Evolutionary conservation across 2,329 filamentous ascomycete species (phyloP), one percentile per base, ranked within the genome.

Genomic region (Cladophialophora chaetospira): DNA sequence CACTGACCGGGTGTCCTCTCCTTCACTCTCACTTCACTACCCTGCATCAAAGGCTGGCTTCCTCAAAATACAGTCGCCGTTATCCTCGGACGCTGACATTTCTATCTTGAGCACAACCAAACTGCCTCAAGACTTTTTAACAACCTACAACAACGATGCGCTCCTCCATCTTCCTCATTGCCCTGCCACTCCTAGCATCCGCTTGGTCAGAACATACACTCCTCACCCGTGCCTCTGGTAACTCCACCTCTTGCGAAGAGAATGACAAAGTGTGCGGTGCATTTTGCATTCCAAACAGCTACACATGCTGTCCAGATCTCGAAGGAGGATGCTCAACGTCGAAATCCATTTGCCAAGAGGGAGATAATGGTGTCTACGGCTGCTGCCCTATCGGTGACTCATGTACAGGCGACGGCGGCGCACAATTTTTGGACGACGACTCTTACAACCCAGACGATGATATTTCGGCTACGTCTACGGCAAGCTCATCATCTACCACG

Each of bases 261-360:
- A 48, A 45, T 44, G 54, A 60, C 51, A 58, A 61, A 46, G 58
- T 49, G 23, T 65, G 63, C 50, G 63, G 63, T 38, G 58, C 33
- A 13, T 61, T 54, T 56, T 65, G 63, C 53, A 65, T 65, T 25
- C 63, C 61, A 9, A 38, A 29, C 36, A 31, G 36, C 49, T 63
- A 65, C 29, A 65, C 63, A 4, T 65, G 63, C 58, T 65, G 63
- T 42, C 63, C 63, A 4, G 61, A 63, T 33, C 49, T 56, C 4
- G 57, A 57, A 21, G 63, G 63, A 21, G 63, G 63, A 29, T 65
- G 63, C 45, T n/a, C 51, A 4, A 38, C 54, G 13, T 40, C 45
- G 19, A 43, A 48, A n/a, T 51, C 48, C 9, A 53, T 49, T 2
- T 65, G 63, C 53, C 53, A 57, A 44, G 42, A 42, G 11, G 63